Conservation (phyloP, 1,284 basidiomycete species). For the Cutaneotrichosporon dermatis region DNA sequence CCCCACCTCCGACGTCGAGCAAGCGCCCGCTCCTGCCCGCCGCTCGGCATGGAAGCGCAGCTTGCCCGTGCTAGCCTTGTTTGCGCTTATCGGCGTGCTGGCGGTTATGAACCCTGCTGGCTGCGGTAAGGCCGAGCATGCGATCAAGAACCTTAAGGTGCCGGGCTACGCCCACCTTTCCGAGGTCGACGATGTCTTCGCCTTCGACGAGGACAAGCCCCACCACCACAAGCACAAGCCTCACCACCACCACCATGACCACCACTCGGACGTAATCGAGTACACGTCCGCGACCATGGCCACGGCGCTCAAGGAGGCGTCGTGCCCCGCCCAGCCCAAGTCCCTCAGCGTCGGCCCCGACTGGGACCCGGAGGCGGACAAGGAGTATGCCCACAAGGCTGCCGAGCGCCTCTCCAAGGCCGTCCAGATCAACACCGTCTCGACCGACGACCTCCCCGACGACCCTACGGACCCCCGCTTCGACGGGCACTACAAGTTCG, state of each 20-base stretch:
- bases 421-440: constrained; percentile 48
- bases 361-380: constrained; percentile 37
- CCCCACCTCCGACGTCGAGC: neutral
- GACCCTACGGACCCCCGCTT: constrained; percentile 42
- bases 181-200: neutral
- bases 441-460: constrained; percentile 46
- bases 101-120: neutral
- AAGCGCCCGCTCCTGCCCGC: neutral
- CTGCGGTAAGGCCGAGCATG: neutral
- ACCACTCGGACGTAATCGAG: neutral
- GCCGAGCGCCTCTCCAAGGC: constrained; percentile 40
- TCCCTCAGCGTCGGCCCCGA: constrained; percentile 31
- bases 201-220: too few relatives aligned
- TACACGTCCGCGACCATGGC: neutral
- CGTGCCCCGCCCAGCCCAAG: constrained; percentile 38
- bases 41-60: neutral
- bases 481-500: constrained; percentile 44
- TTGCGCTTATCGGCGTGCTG: neutral
- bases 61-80: neutral
- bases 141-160: neutral
- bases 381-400: constrained; percentile 35
- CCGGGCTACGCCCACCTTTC: neutral
- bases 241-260: too few relatives aligned
- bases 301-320: constrained; percentile 1
- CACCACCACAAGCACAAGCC: too few relatives aligned